These are phyloP conservation scores for Liriodendron chinense DNA, from an alignment of 164 flowering plant genomes.

Conservation along the genomic window DNA sequence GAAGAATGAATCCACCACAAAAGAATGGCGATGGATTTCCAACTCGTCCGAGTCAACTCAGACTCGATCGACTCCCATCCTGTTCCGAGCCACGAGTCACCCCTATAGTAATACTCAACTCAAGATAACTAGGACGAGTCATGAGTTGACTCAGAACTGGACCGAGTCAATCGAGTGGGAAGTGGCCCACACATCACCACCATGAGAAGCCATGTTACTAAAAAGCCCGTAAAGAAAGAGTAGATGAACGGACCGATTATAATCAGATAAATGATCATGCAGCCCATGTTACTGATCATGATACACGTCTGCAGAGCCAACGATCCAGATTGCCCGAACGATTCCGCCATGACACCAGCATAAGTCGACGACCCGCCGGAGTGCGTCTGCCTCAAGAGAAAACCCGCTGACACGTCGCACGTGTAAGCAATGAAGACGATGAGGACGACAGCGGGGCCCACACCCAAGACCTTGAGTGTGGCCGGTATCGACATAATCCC, in stretches of 20 bases:
- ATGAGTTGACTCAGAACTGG: too few species aligned
- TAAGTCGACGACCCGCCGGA: slow-evolving; percentile 60
- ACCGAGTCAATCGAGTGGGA: too few species aligned
- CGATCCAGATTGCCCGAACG: slow-evolving; percentile 70
- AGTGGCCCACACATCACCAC: too few species aligned
- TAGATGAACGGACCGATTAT: slow-evolving; percentile 59
- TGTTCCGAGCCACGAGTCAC: too few species aligned
- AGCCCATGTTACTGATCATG: slow-evolving; percentile 62
- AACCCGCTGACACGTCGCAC: slow-evolving; percentile 63
- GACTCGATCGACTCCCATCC: too few species aligned
- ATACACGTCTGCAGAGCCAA: slow-evolving; percentile 64
- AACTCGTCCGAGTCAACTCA: too few species aligned
- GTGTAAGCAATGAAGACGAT: slow-evolving; percentile 56
- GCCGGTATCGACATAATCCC: slow-evolving; percentile 99
- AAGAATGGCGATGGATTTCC: too few species aligned
- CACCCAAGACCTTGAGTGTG: slow-evolving; percentile 78
- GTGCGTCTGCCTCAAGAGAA: slow-evolving; percentile 61
- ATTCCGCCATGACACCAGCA: slow-evolving; percentile 78
- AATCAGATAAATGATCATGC: slow-evolving; percentile 65
- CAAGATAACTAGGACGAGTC: too few species aligned
- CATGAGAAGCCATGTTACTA: too few species aligned
- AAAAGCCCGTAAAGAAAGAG: too few species aligned
- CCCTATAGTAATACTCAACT: too few species aligned
- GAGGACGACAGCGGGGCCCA: slow-evolving; percentile 57
- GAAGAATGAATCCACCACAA: too few species aligned